These are phyloP conservation scores for Straminergon stramineum DNA, from an alignment of 225 moss, liverwort and hornwort genomes.

Conservation along the genomic window DNA sequence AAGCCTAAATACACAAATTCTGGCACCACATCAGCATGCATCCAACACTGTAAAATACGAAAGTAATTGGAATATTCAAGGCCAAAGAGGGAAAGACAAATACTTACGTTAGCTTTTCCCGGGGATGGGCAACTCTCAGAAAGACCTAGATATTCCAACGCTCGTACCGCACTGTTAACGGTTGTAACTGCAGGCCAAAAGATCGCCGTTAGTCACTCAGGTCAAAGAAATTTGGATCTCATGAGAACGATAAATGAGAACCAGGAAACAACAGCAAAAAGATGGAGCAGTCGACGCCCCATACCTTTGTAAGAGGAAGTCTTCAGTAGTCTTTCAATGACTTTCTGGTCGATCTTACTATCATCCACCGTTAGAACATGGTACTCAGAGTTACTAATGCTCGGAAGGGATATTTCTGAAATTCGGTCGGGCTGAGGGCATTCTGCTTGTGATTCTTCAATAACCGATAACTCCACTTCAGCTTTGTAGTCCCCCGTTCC, in stretches of 20 bases:
- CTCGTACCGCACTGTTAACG: constrained; percentile 67
- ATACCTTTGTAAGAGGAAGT: constrained; percentile 50
- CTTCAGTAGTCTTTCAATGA: constrained; percentile 42
- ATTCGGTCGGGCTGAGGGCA: background rate
- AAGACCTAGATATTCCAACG: constrained; percentile 75
- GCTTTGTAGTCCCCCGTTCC: background rate
- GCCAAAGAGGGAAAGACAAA: background rate
- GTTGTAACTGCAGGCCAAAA: constrained; percentile 53
- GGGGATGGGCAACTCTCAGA: constrained; percentile 30
- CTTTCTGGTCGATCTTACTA: constrained; percentile 37
- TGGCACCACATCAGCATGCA: background rate
- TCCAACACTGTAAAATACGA: background rate
- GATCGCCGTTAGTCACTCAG: background rate
- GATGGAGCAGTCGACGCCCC: background rate
- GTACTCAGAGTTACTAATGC: constrained; percentile 29
- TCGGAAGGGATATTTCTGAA: constrained; percentile 3
- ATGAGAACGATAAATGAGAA: background rate
- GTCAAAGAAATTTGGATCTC: background rate
- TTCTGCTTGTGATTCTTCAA: constrained; percentile 1
- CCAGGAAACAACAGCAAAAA: background rate
- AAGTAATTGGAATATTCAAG: background rate
- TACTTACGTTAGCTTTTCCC: constrained; percentile 23
- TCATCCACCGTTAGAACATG: constrained; percentile 51
- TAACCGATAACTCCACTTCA: background rate
- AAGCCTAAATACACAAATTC: background rate